Percentiles rank a stretch among this genome's conserved stretches.
These are phyloP conservation scores for Cicer cuneatum DNA, from an alignment of 306 rosid species.

Conservation along the genomic window DNA sequence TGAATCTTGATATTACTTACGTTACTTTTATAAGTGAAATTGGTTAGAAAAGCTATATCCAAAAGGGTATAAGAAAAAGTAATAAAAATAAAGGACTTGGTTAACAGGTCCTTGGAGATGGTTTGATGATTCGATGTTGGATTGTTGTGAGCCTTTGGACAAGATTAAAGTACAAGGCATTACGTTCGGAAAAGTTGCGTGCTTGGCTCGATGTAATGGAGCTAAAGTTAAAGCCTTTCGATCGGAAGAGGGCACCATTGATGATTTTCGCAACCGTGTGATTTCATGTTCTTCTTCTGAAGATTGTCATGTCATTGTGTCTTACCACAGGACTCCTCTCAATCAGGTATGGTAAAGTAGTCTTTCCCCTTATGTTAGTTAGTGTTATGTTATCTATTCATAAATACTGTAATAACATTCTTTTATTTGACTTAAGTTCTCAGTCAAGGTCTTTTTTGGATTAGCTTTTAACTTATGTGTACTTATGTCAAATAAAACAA, in stretches of 20 bases:
- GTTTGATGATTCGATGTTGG: constrained; percentile 96
- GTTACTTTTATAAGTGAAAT: background rate
- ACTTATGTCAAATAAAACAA: background rate
- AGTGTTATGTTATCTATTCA: constrained; percentile 6
- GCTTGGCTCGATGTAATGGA: constrained; percentile 91
- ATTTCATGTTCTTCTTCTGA: constrained; percentile 61
- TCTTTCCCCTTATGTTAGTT: constrained; percentile 28
- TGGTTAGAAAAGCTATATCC: background rate
- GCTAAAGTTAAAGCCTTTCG: constrained; percentile 75
- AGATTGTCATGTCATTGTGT: constrained; percentile 72
- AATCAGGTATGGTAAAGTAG: constrained; percentile 65
- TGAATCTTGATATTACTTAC: background rate
- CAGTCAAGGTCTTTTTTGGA: background rate
- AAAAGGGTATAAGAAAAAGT: background rate
- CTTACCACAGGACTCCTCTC: constrained; percentile 68
- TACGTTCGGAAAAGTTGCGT: constrained; percentile 88
- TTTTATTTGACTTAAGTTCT: constrained; percentile 39
- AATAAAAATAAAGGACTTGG: background rate
- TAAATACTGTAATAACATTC: constrained; percentile 1
- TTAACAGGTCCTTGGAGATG: constrained; percentile 93
- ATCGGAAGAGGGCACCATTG: constrained; percentile 55
- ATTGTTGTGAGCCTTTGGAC: constrained; percentile 86
- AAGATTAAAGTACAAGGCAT: constrained; percentile 74
- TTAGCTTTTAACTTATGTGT: constrained; percentile 1
- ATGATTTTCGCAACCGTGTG: constrained; percentile 66